Conservation (phyloP, 225 moss, liverwort and hornwort species). For the Antitrichia curtipendula region DNA sequence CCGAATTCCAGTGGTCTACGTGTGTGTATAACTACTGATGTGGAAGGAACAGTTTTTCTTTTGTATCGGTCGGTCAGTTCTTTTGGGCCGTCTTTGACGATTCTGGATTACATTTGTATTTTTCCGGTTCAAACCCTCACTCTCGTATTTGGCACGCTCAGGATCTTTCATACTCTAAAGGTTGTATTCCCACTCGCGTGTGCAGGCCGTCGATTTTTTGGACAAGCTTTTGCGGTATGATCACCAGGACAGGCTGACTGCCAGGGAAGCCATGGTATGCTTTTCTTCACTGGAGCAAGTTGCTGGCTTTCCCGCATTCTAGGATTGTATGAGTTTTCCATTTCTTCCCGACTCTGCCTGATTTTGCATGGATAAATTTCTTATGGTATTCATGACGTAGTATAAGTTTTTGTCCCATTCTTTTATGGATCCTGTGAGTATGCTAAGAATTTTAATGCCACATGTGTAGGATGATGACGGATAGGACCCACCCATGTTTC, state of each 20-base stretch:
- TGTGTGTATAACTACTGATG: not conserved
- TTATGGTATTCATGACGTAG: not conserved
- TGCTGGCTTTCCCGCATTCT: not conserved
- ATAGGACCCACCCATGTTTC: too few species aligned
- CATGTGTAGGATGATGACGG: too few species aligned
- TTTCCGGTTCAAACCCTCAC: not conserved
- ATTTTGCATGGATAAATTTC: not conserved
- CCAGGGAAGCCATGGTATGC: slow-evolving; percentile 18
- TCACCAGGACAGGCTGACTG: slow-evolving; percentile 42
- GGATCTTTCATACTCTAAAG: not conserved
- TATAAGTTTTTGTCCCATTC: not conserved
- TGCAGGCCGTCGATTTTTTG: slow-evolving; percentile 39
- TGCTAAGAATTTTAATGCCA: not conserved
- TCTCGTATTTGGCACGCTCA: too few species aligned
- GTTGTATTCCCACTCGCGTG: not conserved
- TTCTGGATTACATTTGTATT: not conserved
- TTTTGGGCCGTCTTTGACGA: not conserved
- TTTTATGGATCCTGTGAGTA: not conserved
- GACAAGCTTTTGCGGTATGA: slow-evolving; percentile 44
- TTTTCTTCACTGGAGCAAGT: not conserved
- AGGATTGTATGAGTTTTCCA: not conserved
- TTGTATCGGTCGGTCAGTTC: too few species aligned
- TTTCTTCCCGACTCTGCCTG: not conserved
- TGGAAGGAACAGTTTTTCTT: too few species aligned
- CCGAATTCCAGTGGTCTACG: too few species aligned